phyloP scores from a whole-genome alignment of 371 early-diverging fungal species.

The Apophysomyces elegans region DNA sequence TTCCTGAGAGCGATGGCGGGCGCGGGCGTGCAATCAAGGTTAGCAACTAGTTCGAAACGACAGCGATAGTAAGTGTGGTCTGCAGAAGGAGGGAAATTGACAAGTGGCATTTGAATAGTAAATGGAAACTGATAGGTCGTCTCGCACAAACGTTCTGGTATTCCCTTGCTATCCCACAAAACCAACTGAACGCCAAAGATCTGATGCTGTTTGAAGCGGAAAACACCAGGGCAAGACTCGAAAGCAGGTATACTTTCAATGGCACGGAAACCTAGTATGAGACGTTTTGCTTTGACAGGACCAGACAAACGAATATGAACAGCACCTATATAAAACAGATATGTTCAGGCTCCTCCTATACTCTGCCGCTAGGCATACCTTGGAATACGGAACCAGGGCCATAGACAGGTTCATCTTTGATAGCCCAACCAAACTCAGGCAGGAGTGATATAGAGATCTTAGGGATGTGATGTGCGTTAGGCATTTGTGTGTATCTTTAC shows the following conservation, averaged over 20 bases:
- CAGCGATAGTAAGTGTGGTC: constrained; percentile 34
- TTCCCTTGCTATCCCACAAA: constrained; percentile 35
- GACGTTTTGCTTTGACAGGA: constrained; percentile 18
- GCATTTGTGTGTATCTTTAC: not conserved
- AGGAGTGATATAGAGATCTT: constrained; percentile 30
- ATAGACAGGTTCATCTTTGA: constrained; percentile 40
- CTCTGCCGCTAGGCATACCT: constrained; percentile 23
- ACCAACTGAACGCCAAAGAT: constrained; percentile 36
- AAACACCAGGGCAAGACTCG: not conserved
- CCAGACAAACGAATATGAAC: not conserved
- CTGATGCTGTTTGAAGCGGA: constrained; percentile 8
- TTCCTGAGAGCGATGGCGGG: not conserved
- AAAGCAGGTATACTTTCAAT: constrained; percentile 19
- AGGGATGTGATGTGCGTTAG: not conserved
- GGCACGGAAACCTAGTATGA: constrained; percentile 36
- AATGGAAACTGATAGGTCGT: constrained; percentile 33
- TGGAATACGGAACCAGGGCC: constrained; percentile 51
- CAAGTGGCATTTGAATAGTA: constrained; percentile 45
- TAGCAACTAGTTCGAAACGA: constrained; percentile 33
- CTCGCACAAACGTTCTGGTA: constrained; percentile 13
- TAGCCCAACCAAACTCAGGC: constrained; percentile 48
- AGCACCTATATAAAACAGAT: not conserved
- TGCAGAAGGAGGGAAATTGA: constrained; percentile 43
- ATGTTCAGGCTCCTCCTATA: too few relatives aligned
- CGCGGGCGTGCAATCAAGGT: constrained; percentile 18